Evolutionary conservation across 2,329 filamentous ascomycete genomes (phyloP).

Genomic region (Neospermospora avenae): DNA sequence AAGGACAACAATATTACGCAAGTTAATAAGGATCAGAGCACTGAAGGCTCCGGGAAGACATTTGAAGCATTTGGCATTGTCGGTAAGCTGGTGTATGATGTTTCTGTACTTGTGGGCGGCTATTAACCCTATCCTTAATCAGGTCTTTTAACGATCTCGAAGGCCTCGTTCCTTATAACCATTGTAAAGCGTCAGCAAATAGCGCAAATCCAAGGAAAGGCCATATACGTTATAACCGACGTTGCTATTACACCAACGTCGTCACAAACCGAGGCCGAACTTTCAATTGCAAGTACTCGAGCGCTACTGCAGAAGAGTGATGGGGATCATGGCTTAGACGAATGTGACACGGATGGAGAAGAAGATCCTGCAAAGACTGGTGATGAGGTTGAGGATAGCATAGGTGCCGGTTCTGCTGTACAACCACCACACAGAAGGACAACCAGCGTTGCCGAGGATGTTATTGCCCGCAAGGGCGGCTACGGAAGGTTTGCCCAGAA

Average conservation of each 20-base stretch:
- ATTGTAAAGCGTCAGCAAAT: conserved; percentile 87
- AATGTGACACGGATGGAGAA: conserved; percentile 46
- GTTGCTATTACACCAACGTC: conserved; percentile 86
- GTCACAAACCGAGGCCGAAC: conserved; percentile 69
- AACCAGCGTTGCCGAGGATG: conserved; percentile 79
- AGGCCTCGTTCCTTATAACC: conserved; percentile 77
- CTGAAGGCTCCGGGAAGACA: conserved; percentile 20
- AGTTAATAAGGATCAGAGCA: conserved; percentile 16
- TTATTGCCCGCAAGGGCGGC: conserved; percentile 75
- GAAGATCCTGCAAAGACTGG: conserved; percentile 36
- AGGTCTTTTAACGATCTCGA: conserved; percentile 84
- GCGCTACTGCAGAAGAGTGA: conserved; percentile 41
- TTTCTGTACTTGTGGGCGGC: conserved; percentile 8
- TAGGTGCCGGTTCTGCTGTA: background rate
- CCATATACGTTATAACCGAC: conserved; percentile 84
- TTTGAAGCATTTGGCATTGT: conserved; percentile 38
- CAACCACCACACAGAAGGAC: conserved; percentile 25
- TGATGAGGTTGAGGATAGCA: conserved; percentile 45
- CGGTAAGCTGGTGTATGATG: conserved; percentile 27
- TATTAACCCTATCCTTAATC: background rate
- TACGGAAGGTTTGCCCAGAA: conserved; percentile 87
- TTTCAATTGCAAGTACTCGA: conserved; percentile 64
- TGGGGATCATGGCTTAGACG: conserved; percentile 28
- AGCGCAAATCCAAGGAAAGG: conserved; percentile 76
- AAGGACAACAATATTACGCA: conserved; percentile 30